Percentiles rank a stretch among this genome's conserved stretches.
Evolutionary conservation across 192 early-diverging fungal genomes (phyloP).

Genomic region (Rhizoclosmatium globosum): DNA sequence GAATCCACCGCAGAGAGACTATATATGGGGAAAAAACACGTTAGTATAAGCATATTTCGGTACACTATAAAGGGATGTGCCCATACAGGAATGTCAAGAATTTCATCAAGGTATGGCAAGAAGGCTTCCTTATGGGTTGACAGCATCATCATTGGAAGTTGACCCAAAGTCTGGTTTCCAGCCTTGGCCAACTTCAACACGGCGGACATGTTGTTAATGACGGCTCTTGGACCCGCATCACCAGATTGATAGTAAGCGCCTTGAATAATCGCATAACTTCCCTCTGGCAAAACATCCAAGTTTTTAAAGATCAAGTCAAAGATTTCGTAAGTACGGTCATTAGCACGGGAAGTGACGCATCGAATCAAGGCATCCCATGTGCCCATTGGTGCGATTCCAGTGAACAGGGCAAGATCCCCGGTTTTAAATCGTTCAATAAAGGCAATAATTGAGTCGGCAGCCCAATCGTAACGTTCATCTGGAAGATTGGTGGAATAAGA

Average conservation of each 20-base stretch:
- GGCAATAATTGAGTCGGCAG: not conserved
- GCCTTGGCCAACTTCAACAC: not conserved
- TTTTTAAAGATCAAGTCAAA: not conserved
- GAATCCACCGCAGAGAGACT: not conserved
- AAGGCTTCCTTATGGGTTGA: not conserved
- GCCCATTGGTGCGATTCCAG: not conserved
- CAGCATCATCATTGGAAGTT: slow-evolving; percentile 5
- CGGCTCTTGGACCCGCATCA: not conserved
- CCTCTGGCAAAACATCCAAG: not conserved
- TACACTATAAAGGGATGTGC: too few relatives aligned
- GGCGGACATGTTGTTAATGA: not conserved
- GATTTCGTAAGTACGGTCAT: not conserved
- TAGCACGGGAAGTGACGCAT: not conserved
- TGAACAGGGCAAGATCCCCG: not conserved
- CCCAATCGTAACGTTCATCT: not conserved
- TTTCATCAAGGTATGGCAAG: not conserved
- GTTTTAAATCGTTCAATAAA: not conserved
- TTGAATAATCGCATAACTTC: not conserved
- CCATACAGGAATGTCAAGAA: slow-evolving; percentile 7
- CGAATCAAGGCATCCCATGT: not conserved
- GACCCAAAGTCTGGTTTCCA: not conserved
- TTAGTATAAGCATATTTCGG: not conserved
- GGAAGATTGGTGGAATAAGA: not conserved
- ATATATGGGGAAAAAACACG: not conserved
- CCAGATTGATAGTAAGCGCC: not conserved